Evolutionary conservation across 495 filamentous ascomycete species (phyloP).

Genomic region (Daldinia childiae): DNA sequence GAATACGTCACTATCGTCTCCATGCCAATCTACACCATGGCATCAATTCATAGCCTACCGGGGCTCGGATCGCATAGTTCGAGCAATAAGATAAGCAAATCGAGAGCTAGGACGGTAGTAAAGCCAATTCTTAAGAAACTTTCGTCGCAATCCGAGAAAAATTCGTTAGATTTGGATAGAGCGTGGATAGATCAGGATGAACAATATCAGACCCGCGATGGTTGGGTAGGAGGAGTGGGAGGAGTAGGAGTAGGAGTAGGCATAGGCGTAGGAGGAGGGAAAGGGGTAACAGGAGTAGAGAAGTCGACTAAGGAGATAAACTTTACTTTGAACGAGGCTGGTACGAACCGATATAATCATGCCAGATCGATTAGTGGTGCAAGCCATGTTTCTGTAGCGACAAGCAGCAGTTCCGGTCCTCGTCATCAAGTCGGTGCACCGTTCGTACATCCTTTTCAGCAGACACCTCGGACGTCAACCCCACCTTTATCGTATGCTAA

Average conservation of each 20-base stretch:
- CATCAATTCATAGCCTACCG: conserved; percentile 47
- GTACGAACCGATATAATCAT: conserved; percentile 53
- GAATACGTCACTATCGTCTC: neutral
- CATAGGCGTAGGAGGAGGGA: conserved; percentile 19
- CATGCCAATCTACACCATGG: conserved; percentile 42
- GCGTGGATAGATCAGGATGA: conserved; percentile 60
- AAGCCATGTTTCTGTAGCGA: conserved; percentile 56
- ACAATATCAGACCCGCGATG: conserved; percentile 40
- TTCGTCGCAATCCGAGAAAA: conserved; percentile 60
- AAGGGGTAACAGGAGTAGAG: conserved; percentile 20
- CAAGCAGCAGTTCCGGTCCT: conserved; percentile 50
- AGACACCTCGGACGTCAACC: conserved; percentile 65
- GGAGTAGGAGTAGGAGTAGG: conserved; percentile 14
- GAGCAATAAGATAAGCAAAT: conserved; percentile 55
- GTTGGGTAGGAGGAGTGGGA: conserved; percentile 32
- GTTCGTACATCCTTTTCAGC: conserved; percentile 67
- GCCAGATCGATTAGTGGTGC: conserved; percentile 62
- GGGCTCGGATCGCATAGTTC: conserved; percentile 40
- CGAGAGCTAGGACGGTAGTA: conserved; percentile 52
- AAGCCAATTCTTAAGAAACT: conserved; percentile 66
- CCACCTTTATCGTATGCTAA: conserved; percentile 64
- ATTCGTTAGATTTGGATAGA: conserved; percentile 63
- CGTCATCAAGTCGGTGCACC: conserved; percentile 50
- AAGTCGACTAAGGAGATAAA: conserved; percentile 32
- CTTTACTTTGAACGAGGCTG: conserved; percentile 32